Percentiles rank a stretch among this genome's conserved stretches.
Conservation (phyloP, 2,329 filamentous ascomycete species). For the Fusarium xyrophilum region DNA sequence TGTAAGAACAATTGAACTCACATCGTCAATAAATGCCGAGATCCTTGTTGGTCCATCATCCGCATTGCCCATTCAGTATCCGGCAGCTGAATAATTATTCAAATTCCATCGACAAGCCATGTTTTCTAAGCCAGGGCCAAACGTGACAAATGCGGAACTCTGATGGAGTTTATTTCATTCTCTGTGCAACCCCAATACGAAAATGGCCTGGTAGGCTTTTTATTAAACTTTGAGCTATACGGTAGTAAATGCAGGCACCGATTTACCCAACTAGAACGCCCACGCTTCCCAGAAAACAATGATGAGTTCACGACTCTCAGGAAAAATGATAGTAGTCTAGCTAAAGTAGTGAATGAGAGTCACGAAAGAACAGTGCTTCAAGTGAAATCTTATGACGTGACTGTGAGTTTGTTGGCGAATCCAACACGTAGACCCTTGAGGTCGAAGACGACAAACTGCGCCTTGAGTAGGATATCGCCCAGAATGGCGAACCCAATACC, state of each 20-base stretch:
- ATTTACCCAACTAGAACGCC: conserved; percentile 24
- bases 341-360: neutral
- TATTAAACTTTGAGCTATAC: conserved; percentile 25
- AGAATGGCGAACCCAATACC: conserved; percentile 50
- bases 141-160: conserved; percentile 1
- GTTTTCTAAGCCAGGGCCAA: neutral
- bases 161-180: neutral
- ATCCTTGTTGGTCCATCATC: neutral
- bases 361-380: neutral
- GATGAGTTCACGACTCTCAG: neutral
- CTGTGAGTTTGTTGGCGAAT: conserved; percentile 49
- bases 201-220: neutral
- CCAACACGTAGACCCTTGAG: conserved; percentile 44
- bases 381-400: neutral
- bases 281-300: conserved; percentile 24
- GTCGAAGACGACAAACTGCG: conserved; percentile 54
- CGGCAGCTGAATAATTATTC: neutral
- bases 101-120: conserved; percentile 4
- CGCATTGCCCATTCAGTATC: neutral
- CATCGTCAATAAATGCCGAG: neutral
- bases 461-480: conserved; percentile 53
- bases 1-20: neutral
- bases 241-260: conserved; percentile 12
- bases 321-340: neutral
- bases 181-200: neutral